Evolutionary conservation across 257 asterid genomes (phyloP), one percentile per base, ranked within the genome.

Genomic region (Plantago ovata): DNA sequence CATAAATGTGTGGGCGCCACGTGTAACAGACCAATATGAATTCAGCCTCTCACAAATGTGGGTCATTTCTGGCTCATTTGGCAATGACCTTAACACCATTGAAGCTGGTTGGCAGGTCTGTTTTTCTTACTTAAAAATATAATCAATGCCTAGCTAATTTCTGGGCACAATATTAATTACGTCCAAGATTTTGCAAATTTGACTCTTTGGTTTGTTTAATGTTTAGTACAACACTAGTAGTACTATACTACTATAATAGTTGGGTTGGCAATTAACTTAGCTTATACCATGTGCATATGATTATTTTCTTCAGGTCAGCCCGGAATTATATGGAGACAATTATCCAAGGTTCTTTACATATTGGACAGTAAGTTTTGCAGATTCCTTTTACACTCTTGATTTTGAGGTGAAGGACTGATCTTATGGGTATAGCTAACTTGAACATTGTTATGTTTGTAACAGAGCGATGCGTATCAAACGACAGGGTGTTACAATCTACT

Each of bases 31-130:
- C 47, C 80, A 73, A 67, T 87, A 83, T 51, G 98, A 91, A 67
- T 91, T 91, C 79, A 91, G 98, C 53, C 79, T 91, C 43, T 91
- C 96, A 40, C 98, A 91, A 41, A 64, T 91, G 0, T 91, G 98
- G 96, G 76, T 91, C 68, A 91, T 87, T 53, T 91, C 96, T 38
- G 98, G 96, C 60, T 66, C 89, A 1, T 91, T 91, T 61, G 98
- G 94, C 38, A 73, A 85, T 74, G 98, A 91, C 73, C 96, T 91
- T 10, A 91, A 91, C 68, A 91, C 98, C 77, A 87, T 91, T 75
- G 98, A 91, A 81, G 98, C 98, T 62, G 98, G 96, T 21, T 91
- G 98, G 96, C 98, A 91, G 95, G 98, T 90, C 19, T 41, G 66
- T 66, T 28, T 28, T 28, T 28, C 6, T 6, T 28, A 6, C 7